Evolutionary conservation across 352 stramenopile species (phyloP), one percentile per base, ranked within the genome.

Genomic region (Phytopythium chamaehyphon): DNA sequence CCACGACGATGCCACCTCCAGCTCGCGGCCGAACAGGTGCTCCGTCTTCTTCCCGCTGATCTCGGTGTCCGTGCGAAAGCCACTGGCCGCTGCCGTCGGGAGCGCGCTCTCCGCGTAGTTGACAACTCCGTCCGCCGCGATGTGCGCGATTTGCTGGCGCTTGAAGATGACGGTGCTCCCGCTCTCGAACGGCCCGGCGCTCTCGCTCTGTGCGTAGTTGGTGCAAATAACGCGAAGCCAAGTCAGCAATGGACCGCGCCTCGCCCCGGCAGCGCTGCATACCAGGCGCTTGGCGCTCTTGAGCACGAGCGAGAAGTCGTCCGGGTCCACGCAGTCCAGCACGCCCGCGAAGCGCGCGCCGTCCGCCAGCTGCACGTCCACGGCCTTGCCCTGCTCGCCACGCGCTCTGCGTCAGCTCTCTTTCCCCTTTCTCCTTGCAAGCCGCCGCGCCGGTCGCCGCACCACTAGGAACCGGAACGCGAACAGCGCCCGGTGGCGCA

Each of bases 21-120:
- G 67, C 48, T 90, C 69, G 2, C 79, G 79, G 21, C 81, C 81
- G 28, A 64, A 86, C 45, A 90, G 63, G 55, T 90, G 79, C 15
- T 90, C 79, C 33, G 71, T 68, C 54, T 73, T 73, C 18, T 67
- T 70, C 38, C 66, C 65, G 31, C 83, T 96, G 67, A 98, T 98
- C 62, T 98, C 88, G 31, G 77, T 89, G 68, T 98, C 93, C 2
- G 93, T 98, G 28, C 78, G 64, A 48, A 89, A 87, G 16, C 76
- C 79, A 3, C 47, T 37, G 0, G 59, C 57, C 1, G 51, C 62
- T 2, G 62, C 59, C 11, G 57, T 47, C 10, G 69, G 59, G 11
- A 73, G 64, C 16, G 71, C 54, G 6, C 51, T 57, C 14, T 91
- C 77, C 23, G 69, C 64, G 61, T 91, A 91, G 43, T 87, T 78